Percentiles rank a stretch among this genome's conserved stretches.
Conservation (phyloP, 139 green algal species). For the Zygnema circumcarinatum region DNA sequence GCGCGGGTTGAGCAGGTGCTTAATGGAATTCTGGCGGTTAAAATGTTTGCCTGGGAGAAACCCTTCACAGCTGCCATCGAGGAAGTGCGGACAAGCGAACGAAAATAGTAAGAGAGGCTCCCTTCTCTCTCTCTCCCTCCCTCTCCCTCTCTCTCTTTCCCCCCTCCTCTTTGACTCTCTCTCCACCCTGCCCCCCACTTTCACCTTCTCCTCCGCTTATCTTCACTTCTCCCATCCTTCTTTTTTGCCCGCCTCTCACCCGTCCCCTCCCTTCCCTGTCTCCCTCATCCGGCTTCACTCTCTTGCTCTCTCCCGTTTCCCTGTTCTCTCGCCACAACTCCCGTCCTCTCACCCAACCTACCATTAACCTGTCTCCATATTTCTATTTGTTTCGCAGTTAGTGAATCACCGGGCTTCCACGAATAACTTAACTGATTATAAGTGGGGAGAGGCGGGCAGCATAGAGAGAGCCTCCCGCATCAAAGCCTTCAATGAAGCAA, state of each 20-base stretch:
- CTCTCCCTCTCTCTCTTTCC: neutral
- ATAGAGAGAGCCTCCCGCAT: neutral
- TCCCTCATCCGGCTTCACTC: too few species aligned
- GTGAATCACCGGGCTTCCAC: too few species aligned
- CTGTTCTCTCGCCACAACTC: neutral
- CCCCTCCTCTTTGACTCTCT: too few species aligned
- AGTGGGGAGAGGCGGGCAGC: too few species aligned
- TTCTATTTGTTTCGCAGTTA: neutral
- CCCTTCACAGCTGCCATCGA: conserved; percentile 39
- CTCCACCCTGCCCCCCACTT: too few species aligned
- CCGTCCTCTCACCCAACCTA: neutral
- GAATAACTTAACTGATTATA: too few species aligned
- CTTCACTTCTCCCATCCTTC: too few species aligned
- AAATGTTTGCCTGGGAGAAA: conserved; percentile 48
- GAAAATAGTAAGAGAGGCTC: conserved; percentile 31
- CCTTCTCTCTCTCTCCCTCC: neutral
- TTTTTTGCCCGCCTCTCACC: too few species aligned
- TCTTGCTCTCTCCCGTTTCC: too few species aligned
- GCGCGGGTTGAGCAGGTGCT: conserved; percentile 32
- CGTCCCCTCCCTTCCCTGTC: too few species aligned
- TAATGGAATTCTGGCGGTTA: conserved; percentile 32
- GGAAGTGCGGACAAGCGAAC: conserved; percentile 9
- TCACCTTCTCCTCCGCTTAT: too few species aligned
- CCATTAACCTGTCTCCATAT: neutral
- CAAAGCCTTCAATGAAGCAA: conserved; percentile 47